A percentile compares a stretch with the other conserved stretches of the same genome.
Conservation (phyloP, 768 basidiomycete genomes). For the Nidularia pulvinata region DNA sequence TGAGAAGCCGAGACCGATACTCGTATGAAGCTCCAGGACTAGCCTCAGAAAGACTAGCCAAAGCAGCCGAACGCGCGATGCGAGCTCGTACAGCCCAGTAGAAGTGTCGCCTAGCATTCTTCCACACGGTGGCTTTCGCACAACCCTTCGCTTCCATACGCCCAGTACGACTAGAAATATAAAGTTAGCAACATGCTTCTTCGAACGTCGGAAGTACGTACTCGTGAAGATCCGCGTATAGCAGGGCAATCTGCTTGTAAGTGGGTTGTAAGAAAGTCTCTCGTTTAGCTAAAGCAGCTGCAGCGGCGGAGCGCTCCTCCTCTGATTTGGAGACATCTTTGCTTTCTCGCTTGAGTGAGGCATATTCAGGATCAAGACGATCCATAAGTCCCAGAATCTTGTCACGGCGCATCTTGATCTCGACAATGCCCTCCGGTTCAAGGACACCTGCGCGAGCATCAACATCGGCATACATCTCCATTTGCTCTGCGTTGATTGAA, state of each 20-base stretch:
- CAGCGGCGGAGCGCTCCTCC: slow-evolving; percentile 74
- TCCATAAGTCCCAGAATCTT: slow-evolving; percentile 93
- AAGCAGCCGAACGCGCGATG: slow-evolving; percentile 64
- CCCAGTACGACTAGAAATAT: slow-evolving; percentile 72
- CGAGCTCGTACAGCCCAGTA: slow-evolving; percentile 94
- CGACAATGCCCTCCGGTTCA: slow-evolving; percentile 96
- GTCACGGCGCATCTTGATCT: slow-evolving; percentile 97
- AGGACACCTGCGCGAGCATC: slow-evolving; percentile 96
- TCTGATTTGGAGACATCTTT: slow-evolving; percentile 71
- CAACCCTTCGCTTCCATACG: slow-evolving; percentile 99
- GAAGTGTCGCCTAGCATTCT: slow-evolving; percentile 85
- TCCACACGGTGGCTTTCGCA: slow-evolving; percentile 86
- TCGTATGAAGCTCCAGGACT: slow-evolving; percentile 70
- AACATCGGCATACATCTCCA: slow-evolving; percentile 99
- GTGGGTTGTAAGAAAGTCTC: slow-evolving; percentile 85
- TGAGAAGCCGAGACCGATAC: slow-evolving; percentile 64
- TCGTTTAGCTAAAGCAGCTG: slow-evolving; percentile 67
- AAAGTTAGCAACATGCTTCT: slow-evolving; percentile 5
- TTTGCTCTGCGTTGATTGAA: slow-evolving; percentile 93
- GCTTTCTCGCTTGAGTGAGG: slow-evolving; percentile 76
- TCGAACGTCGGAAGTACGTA: slow-evolving; percentile 34
- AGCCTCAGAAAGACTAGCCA: slow-evolving; percentile 64
- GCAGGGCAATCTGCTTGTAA: slow-evolving; percentile 91
- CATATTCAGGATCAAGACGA: slow-evolving; percentile 85
- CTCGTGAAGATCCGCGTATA: slow-evolving; percentile 98